Evolutionary conservation across 2,329 filamentous ascomycete species (phyloP).

Genomic region (Aureobasidium sp.): DNA sequence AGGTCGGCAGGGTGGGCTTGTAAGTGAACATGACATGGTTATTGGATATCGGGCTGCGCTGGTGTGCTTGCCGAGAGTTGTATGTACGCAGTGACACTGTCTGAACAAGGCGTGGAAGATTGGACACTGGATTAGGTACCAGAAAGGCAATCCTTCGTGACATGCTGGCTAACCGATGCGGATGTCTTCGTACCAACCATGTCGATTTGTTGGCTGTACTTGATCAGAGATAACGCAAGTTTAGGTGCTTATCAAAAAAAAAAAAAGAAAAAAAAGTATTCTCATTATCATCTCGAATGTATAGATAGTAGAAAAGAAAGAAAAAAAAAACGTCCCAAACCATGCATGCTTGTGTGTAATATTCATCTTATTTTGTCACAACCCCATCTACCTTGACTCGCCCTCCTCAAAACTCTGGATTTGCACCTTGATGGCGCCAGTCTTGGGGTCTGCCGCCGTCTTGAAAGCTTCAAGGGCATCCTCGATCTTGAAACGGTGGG

Average conservation of each 20-base stretch:
- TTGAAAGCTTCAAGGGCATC: constrained; percentile 85
- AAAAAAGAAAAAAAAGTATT: neutral
- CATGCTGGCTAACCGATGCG: too few relatives aligned
- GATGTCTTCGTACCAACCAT: neutral
- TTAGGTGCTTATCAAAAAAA: neutral
- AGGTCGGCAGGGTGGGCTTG: neutral
- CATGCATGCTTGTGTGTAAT: neutral
- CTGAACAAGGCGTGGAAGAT: neutral
- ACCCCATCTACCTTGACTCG: constrained; percentile 16
- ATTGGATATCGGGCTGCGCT: too few relatives aligned
- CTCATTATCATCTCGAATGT: constrained; percentile 8
- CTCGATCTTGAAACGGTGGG: constrained; percentile 77
- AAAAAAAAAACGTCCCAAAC: neutral
- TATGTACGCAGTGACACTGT: neutral
- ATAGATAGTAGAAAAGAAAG: neutral
- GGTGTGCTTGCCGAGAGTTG: too few relatives aligned
- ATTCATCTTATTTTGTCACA: neutral
- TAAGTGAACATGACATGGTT: neutral
- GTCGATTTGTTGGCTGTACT: neutral
- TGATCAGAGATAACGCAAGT: neutral
- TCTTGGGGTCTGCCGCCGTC: constrained; percentile 78
- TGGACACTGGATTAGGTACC: neutral
- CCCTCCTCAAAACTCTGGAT: constrained; percentile 58
- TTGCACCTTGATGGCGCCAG: constrained; percentile 94
- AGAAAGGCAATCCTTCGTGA: neutral